Evolutionary conservation across 441 rosid genomes (phyloP).

Genomic region (Monsonia emarginata): DNA sequence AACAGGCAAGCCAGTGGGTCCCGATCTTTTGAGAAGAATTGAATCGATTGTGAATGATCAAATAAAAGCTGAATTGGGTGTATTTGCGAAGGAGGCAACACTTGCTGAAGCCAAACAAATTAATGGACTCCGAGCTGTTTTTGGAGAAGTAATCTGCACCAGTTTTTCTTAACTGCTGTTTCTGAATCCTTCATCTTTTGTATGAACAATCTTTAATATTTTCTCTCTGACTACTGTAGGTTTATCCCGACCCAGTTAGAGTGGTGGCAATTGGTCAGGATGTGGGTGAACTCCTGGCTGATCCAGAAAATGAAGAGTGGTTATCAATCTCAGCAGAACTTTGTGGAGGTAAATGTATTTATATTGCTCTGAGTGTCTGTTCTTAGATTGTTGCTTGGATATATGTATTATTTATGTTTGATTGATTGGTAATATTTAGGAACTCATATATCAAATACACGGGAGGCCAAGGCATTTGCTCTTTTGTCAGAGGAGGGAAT

Average conservation of each 20-base stretch:
- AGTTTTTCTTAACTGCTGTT: slow-evolving; percentile 3
- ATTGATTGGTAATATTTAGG: slow-evolving; percentile 34
- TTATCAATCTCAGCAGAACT: slow-evolving; percentile 63
- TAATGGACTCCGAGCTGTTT: slow-evolving; percentile 83
- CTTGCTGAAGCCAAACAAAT: slow-evolving; percentile 74
- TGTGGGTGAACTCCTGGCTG: slow-evolving; percentile 72
- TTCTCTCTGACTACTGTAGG: slow-evolving; percentile 31
- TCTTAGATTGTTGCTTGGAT: slow-evolving; percentile 8
- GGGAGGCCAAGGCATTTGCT: slow-evolving; percentile 88
- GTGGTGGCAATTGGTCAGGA: slow-evolving; percentile 75
- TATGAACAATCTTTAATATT: slow-evolving; percentile 3
- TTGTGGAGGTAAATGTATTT: slow-evolving; percentile 64
- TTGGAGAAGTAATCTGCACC: slow-evolving; percentile 68
- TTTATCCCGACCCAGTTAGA: slow-evolving; percentile 95
- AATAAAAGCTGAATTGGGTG: slow-evolving; percentile 76
- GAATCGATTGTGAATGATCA: slow-evolving; percentile 85
- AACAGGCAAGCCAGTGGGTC: slow-evolving; percentile 75
- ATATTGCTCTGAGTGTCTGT: neutral
- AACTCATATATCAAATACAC: slow-evolving; percentile 74
- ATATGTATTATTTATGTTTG: slow-evolving; percentile 18
- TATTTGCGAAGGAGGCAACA: slow-evolving; percentile 58
- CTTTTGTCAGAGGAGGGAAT: slow-evolving; percentile 93
- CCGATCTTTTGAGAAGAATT: slow-evolving; percentile 59
- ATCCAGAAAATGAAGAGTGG: slow-evolving; percentile 82
- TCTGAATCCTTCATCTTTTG: neutral